Base-by-base conservation (phyloP, 1,139 yeast species). In the Magnusiomyces sp. region DNA sequence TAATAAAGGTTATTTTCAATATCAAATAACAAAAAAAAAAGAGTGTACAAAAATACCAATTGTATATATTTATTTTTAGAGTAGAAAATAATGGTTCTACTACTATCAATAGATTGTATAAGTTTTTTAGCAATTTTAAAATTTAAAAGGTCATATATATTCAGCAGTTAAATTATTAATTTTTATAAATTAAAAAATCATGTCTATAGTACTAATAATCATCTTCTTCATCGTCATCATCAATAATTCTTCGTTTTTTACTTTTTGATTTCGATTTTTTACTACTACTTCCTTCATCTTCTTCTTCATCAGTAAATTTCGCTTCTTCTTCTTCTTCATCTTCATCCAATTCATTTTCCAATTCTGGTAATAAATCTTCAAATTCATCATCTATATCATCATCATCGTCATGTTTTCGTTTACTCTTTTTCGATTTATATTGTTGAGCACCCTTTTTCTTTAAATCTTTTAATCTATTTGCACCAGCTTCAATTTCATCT, bases 401-500 rank as follows among this genome's bases (percentile, higher is more conserved):
- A 9, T 62, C 70, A 20, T 64, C 66, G 2, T 58, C 63, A 3
- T 58, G 54, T 6, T 51, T 58, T n/a, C n/a, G n/a, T n/a, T n/a
- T n/a, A n/a, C n/a, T n/a, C 45, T 58, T 55, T 16, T 59, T 50
- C 40, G 64, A 62, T 37, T 61, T 64, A 56, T 79, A 79, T 54
- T 70, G 70, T 27, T 75, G 71, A 6, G 78, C 77, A 7, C 84
- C 83, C 39, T 72, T 75, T 46, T 73, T 70, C 63, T 85, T 85
- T 50, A 83, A 71, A 52, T 74, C 73, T 54, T 75, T 76, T 61
- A 84, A 71, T 56, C 89, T 72, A 57, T 79, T 82, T 0, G 87
- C 86, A 1, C 81, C 80, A 48, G 71, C 69, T 42, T 75, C 80
- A 40, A 75, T 81, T 41, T 75, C 78, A 27, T 77, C 83, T 45